Base-by-base conservation (phyloP, 192 early-diverging fungal genomes). In the Coemansia sp. region DNA sequence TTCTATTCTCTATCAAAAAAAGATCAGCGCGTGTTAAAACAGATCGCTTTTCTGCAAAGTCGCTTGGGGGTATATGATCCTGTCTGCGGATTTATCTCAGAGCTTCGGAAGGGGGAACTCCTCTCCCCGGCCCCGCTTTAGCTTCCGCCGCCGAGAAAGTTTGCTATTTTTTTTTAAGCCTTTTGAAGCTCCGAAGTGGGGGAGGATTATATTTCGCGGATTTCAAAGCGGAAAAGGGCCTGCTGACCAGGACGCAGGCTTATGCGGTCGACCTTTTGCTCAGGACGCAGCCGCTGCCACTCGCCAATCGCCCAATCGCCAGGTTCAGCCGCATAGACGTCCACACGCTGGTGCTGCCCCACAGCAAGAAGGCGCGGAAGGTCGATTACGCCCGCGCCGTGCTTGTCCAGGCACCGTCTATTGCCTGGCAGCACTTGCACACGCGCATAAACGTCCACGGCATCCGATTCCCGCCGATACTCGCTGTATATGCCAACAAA, bases 271-370 rank as follows among this genome's bases (percentile, higher is more conserved):
- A 62, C 65, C 29, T 33, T 56, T 6, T 35, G 29, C 17, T 57
- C 34, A 3, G 4, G 2, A 6, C 55, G 55, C 34, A 20, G 55
- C 10, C 9, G 29, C 55, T 57, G 55, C 55, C 55, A 57, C 55
- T n/a, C 55, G 61, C 55, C 55, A 32, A 80, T 61, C 9, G 69
- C n/a, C 78, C 78, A 80, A 50, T 80, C 70, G 35, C 63, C 70
- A 13, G 62, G 64, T 4, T 63, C 54, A 0, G 62, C 58, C 2
- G 55, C 52, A 34, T 34, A 49, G 0, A 59, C 59, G 20, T 17
- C 11, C 34, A 22, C 40, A 2, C 40, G 60, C 2, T 53, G 25
- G 22, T 45, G 52, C 45, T 54, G 25, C 52, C 65, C 35, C 5
- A 33, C 42, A 38, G n/a, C 60, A 15, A 56, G 40, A 3, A 43